These are phyloP conservation scores for Daedalea quercina DNA, from an alignment of 768 basidiomycete genomes.

Conservation along the genomic window DNA sequence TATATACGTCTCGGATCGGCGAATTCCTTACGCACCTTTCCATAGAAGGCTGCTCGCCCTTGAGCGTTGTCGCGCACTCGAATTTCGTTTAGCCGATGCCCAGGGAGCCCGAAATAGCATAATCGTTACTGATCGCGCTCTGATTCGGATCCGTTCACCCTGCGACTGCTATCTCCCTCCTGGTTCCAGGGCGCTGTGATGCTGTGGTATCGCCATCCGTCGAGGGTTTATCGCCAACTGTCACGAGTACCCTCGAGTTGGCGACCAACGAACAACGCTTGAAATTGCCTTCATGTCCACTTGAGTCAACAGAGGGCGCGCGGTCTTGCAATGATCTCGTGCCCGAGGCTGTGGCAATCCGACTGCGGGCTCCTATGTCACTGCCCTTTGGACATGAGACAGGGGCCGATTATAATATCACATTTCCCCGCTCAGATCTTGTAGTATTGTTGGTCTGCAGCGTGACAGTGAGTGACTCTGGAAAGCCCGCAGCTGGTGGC, in stretches of 20 bases:
- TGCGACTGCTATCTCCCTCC: not conserved
- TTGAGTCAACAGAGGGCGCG: too few relatives aligned
- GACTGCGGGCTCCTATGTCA: too few relatives aligned
- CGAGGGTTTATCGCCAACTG: not conserved
- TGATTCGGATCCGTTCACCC: not conserved
- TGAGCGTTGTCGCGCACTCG: not conserved
- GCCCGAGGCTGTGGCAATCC: too few relatives aligned
- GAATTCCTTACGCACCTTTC: not conserved
- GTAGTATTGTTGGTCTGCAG: too few relatives aligned
- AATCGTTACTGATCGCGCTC: not conserved
- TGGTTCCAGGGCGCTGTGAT: not conserved
- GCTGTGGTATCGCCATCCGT: not conserved
- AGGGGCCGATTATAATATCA: too few relatives aligned
- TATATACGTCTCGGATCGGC: conserved; percentile 10
- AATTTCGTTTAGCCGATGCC: not conserved
- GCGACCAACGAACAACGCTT: too few relatives aligned
- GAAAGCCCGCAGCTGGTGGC: not conserved
- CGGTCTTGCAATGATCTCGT: too few relatives aligned
- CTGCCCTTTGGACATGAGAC: too few relatives aligned
- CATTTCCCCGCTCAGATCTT: too few relatives aligned
- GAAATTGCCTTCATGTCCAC: too few relatives aligned
- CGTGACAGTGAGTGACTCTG: too few relatives aligned
- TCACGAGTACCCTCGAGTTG: too few relatives aligned
- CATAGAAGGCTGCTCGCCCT: not conserved
- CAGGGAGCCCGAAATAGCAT: not conserved